Conservation (phyloP, 1,284 basidiomycete genomes). For the Irpex sp. region DNA sequence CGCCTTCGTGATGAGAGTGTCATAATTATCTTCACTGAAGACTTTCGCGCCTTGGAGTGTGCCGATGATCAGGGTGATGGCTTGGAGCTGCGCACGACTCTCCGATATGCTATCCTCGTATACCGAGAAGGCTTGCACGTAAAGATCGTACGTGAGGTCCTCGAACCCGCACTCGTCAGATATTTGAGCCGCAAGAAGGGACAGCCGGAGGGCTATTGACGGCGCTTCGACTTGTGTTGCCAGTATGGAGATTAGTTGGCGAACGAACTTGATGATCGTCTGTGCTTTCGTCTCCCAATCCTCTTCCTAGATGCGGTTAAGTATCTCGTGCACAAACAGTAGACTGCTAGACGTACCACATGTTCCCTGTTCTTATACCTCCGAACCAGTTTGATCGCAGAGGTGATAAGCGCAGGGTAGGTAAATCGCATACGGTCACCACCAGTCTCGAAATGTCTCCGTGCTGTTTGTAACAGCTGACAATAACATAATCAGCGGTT, state of each 20-base stretch:
- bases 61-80: constrained; percentile 89
- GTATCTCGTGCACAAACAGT: background rate
- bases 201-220: constrained; percentile 83
- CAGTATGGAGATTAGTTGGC: constrained; percentile 87
- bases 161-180: constrained; percentile 91
- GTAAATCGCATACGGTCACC: constrained; percentile 93
- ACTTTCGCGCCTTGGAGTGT: constrained; percentile 82
- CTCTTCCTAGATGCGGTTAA: constrained; percentile 48
- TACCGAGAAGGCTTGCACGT: constrained; percentile 92
- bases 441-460: constrained; percentile 85
- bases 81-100: constrained; percentile 87
- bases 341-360: constrained; percentile 34
- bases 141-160: constrained; percentile 92
- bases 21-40: constrained; percentile 90
- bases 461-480: constrained; percentile 84
- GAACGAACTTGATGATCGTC: constrained; percentile 86
- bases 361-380: constrained; percentile 80
- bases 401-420: constrained; percentile 90
- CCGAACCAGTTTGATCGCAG: constrained; percentile 85
- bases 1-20: constrained; percentile 94
- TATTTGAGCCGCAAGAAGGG: constrained; percentile 91
- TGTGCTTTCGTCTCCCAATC: constrained; percentile 84
- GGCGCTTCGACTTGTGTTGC: constrained; percentile 91
- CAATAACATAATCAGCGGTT: constrained; percentile 4
- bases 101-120: constrained; percentile 96